Evolutionary conservation across 1,139 yeast genomes (phyloP).

Genomic region (Candida sanyaensis): DNA sequence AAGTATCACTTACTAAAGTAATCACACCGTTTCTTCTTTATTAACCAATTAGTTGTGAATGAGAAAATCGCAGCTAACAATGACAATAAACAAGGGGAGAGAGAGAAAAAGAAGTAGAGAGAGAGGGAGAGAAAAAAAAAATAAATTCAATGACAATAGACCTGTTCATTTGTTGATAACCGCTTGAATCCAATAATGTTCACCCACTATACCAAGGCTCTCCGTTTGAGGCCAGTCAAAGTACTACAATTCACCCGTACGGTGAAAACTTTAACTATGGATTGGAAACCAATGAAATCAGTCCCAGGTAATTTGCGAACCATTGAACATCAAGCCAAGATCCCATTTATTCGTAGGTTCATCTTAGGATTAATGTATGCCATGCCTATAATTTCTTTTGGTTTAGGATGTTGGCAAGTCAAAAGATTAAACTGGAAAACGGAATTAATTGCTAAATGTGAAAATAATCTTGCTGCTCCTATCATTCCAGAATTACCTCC

Average conservation of each 20-base stretch:
- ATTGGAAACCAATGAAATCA: constrained; percentile 79
- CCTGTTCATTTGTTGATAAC: not conserved
- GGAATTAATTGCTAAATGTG: constrained; percentile 78
- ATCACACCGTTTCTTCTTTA: too few species aligned
- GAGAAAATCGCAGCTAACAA: too few species aligned
- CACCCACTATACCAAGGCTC: not conserved
- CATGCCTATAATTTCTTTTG: constrained; percentile 87
- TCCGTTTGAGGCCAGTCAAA: not conserved
- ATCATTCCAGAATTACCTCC: constrained; percentile 71
- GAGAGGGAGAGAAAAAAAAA: not conserved
- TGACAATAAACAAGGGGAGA: not conserved
- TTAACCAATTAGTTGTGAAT: too few species aligned
- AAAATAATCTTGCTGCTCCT: constrained; percentile 72
- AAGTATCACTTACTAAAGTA: too few species aligned
- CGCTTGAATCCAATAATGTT: not conserved
- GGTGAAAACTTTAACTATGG: constrained; percentile 71
- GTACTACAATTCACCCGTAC: constrained; percentile 18
- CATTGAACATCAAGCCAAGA: constrained; percentile 40
- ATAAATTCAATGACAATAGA: not conserved
- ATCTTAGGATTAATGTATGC: constrained; percentile 65
- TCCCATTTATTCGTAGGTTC: constrained; percentile 45
- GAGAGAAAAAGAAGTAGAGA: too few species aligned
- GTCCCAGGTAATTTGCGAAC: constrained; percentile 46
- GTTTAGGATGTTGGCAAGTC: constrained; percentile 93
- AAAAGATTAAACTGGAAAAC: constrained; percentile 85